Base-by-base conservation (phyloP, 202 grass and related monocot species). In the Alloteropsis angusta region DNA sequence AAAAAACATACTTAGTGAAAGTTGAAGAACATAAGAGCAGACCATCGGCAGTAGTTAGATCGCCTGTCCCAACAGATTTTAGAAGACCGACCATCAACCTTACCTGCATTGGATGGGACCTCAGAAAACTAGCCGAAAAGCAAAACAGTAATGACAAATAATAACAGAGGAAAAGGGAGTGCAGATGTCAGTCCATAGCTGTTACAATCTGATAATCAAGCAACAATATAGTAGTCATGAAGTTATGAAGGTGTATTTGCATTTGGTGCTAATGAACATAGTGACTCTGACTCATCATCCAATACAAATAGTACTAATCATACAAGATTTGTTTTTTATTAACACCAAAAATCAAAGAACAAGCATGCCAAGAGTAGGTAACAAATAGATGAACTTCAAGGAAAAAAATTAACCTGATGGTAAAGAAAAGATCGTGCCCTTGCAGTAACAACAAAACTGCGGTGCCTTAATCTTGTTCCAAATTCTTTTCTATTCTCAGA, bases 51-150 rank as follows among this genome's bases (percentile, higher is more conserved):
- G 78, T 79, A 86, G 86, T 80, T 60, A 90, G 41, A 72, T 93
- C 58, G 59, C 92, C 96, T 8, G 82, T 91, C 36, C 96, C 96
- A 86, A 95, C 92, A 85, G 75, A 88, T 91, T 95, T 99, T 67
- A 99, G 76, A 86, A 91, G 89, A 77, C 92, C 96, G 41, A 99
- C 96, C 92, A 99, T 87, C 69, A 99, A 69, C 73, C 96, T 89
- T 54, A 99, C 90, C 96, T 99, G 87, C 61, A 82, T 59, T 36
- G 19, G 49, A 60, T 61, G 80, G 80, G n/a, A 49, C 58, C 86
- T 65, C 19, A 83, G 36, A 78, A 78, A 84, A 87, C 16, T 30
- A 64, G 26, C 35, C 46, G 48, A 41, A 76, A n/a, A 3, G 9
- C 13, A 62, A 65, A 76, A 43, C 5, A 62, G n/a, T 65, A 39